These are phyloP conservation scores for Erodium moschatum DNA, from an alignment of 441 rosid species.

Conservation along the genomic window DNA sequence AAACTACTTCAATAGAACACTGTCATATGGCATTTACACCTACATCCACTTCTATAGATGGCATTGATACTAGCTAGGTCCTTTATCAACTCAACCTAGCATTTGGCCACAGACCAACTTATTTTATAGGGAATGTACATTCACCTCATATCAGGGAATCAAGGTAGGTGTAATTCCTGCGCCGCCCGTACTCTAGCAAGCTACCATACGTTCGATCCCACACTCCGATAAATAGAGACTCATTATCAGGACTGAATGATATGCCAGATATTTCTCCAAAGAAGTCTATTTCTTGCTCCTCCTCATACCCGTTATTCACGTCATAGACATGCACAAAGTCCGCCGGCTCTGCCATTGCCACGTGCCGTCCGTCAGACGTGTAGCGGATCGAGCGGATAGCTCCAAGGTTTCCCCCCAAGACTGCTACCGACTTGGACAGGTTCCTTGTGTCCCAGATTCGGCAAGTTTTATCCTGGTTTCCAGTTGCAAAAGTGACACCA, in stretches of 20 bases:
- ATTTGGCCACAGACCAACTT: background rate
- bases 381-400: conserved; percentile 41
- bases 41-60: no score
- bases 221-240: conserved; percentile 57
- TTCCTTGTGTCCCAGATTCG: conserved; percentile 55
- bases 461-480: conserved; percentile 66
- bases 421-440: conserved; percentile 44
- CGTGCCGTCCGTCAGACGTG: conserved; percentile 45
- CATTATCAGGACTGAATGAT: conserved; percentile 59
- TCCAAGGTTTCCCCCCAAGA: conserved; percentile 27
- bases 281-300: conserved; percentile 62
- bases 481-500: conserved; percentile 57
- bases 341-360: conserved; percentile 67
- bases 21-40: no score
- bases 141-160: conserved; percentile 40
- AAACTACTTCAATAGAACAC: no score
- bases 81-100: no score
- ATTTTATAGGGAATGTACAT: background rate
- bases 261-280: conserved; percentile 68
- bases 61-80: background rate
- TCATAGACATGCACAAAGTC: conserved; percentile 63
- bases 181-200: conserved; percentile 56
- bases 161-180: conserved; percentile 51
- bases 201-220: conserved; percentile 71
- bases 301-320: conserved; percentile 37